Percentiles rank a stretch among this genome's conserved stretches.
Conservation (phyloP, 177 flowering plant species). For the Vitis hybrid region DNA sequence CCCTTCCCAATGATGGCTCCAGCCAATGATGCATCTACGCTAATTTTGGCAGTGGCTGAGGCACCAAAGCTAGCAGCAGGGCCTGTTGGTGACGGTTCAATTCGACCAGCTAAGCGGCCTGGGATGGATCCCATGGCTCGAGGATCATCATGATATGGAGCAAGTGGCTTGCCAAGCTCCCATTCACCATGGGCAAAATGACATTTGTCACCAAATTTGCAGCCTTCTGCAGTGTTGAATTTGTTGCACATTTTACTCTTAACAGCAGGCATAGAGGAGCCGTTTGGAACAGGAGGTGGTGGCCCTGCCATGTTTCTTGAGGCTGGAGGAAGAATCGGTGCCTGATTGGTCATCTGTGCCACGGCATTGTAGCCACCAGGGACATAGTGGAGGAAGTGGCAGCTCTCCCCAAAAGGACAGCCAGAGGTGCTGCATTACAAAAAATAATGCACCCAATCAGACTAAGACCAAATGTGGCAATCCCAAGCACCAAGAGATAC, state of each 20-base stretch:
- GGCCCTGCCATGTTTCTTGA: slow-evolving; percentile 32
- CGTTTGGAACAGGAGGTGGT: slow-evolving; percentile 37
- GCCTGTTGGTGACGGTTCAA: slow-evolving; percentile 45
- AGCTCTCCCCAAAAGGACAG: slow-evolving; percentile 92
- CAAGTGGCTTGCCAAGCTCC: slow-evolving; percentile 66
- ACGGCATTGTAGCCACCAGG: slow-evolving; percentile 84
- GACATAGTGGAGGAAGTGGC: slow-evolving; percentile 85
- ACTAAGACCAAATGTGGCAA: no score
- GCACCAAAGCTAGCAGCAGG: slow-evolving; percentile 75
- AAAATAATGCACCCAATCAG: background rate
- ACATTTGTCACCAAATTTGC: slow-evolving; percentile 86
- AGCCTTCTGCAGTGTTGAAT: slow-evolving; percentile 71
- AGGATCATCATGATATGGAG: slow-evolving; percentile 52
- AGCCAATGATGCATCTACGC: slow-evolving; percentile 82
- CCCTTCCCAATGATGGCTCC: slow-evolving; percentile 90
- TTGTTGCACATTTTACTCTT: slow-evolving; percentile 69
- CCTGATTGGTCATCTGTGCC: slow-evolving; percentile 63
- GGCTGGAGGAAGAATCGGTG: slow-evolving; percentile 25
- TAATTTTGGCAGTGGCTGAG: slow-evolving; percentile 82
- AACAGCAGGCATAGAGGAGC: slow-evolving; percentile 28
- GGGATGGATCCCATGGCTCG: slow-evolving; percentile 35
- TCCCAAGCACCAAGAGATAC: no score
- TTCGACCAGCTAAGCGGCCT: slow-evolving; percentile 33
- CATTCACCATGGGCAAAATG: slow-evolving; percentile 70
- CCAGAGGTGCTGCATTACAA: slow-evolving; percentile 72